These are phyloP conservation scores for Candida neerlandica DNA, from an alignment of 1,139 yeast species.

Conservation along the genomic window DNA sequence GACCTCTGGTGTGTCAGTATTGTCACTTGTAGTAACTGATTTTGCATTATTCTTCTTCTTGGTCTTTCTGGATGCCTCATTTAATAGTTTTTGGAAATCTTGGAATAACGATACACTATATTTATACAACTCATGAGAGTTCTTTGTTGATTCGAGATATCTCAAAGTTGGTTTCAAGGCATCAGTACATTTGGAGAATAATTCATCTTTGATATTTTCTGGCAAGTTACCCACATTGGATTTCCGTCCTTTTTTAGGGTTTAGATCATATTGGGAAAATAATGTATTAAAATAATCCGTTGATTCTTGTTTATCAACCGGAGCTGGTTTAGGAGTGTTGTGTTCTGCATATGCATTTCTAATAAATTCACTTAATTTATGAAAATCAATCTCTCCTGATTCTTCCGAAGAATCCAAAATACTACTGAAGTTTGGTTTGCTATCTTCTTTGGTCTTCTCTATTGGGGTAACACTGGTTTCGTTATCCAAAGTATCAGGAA, in stretches of 20 bases:
- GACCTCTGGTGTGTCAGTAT: background rate
- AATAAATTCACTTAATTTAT: conserved; percentile 11
- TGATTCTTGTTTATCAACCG: background rate
- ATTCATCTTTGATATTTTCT: conserved; percentile 16
- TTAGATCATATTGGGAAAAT: conserved; percentile 1
- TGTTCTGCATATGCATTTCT: conserved; percentile 9
- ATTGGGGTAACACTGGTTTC: background rate
- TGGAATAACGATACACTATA: conserved; percentile 6
- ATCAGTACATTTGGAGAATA: conserved; percentile 21
- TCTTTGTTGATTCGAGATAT: conserved; percentile 19
- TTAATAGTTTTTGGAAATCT: background rate
- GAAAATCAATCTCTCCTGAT: conserved; percentile 4
- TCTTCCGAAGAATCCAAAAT: background rate
- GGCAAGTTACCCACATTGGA: conserved; percentile 4
- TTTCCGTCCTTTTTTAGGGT: conserved; percentile 4
- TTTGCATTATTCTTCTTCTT: background rate
- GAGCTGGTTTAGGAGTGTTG: background rate
- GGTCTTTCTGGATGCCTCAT: background rate
- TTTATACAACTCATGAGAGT: conserved; percentile 12
- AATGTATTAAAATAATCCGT: conserved; percentile 1
- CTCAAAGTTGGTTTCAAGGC: conserved; percentile 30
- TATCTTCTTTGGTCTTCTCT: background rate
- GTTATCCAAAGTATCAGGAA: background rate
- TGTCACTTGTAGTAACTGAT: no score
- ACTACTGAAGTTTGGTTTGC: background rate